Conservation (phyloP, 805 yeast species). For the Candida koratica region DNA sequence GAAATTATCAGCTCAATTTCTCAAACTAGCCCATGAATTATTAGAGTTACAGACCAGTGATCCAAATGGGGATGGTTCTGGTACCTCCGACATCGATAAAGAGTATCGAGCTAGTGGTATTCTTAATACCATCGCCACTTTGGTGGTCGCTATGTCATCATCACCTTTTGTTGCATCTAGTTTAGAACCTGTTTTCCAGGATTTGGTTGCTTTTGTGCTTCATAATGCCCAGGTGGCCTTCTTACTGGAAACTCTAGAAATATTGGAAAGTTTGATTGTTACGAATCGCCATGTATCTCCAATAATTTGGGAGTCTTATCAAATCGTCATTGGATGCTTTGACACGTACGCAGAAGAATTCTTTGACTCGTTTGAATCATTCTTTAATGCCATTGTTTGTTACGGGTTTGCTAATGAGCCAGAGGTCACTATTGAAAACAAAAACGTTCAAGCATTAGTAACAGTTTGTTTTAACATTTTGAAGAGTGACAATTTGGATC, state of each 20-base stretch:
- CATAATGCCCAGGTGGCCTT: conserved; percentile 40
- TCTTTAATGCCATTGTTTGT: conserved; percentile 51
- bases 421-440: conserved; percentile 33
- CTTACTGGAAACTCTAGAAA: conserved; percentile 37
- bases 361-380: conserved; percentile 53
- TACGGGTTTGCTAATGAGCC: conserved; percentile 43
- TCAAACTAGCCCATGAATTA: conserved; percentile 61
- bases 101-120: conserved; percentile 44
- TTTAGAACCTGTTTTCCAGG: conserved; percentile 32
- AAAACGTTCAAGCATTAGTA: conserved; percentile 36
- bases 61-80: conserved; percentile 12
- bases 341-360: conserved; percentile 58
- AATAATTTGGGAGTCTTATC: conserved; percentile 49
- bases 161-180: conserved; percentile 36
- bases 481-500: conserved; percentile 33
- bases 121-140: conserved; percentile 39
- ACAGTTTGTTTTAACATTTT: conserved; percentile 34
- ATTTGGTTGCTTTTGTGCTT: conserved; percentile 32
- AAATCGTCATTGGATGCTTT: conserved; percentile 48
- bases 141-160: conserved; percentile 40
- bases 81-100: conserved; percentile 30
- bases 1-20: conserved; percentile 68
- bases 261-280: conserved; percentile 50
- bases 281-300: conserved; percentile 52
- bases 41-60: conserved; percentile 21